Conservation (phyloP, 352 stramenopile genomes). For the Globisporangium mamillatum region DNA sequence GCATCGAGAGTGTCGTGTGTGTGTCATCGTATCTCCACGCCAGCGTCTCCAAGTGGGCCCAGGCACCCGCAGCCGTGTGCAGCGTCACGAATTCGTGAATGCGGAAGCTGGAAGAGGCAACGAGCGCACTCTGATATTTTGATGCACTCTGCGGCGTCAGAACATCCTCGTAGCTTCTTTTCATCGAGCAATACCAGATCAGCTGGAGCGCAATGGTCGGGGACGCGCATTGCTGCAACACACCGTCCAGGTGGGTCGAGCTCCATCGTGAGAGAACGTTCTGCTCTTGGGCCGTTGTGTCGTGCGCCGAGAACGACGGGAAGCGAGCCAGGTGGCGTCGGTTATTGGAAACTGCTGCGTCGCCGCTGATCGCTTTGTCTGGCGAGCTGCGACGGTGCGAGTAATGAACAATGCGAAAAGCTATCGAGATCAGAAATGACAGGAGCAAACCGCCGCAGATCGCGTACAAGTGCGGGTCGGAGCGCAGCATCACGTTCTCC, state of each 20-base stretch:
- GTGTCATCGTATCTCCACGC: conserved; percentile 11
- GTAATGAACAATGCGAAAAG: conserved; percentile 26
- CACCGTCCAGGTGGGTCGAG: conserved; percentile 1
- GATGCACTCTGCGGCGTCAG: neutral
- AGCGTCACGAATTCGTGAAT: conserved; percentile 19
- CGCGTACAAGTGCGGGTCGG: conserved; percentile 38
- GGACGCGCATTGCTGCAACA: conserved; percentile 7
- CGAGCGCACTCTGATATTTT: neutral
- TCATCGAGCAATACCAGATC: neutral
- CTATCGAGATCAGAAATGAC: conserved; percentile 24
- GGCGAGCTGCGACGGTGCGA: neutral
- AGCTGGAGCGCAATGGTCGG: conserved; percentile 7
- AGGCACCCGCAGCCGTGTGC: conserved; percentile 13
- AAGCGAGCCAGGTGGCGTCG: neutral
- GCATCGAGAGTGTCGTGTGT: neutral
- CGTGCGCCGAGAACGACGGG: conserved; percentile 4
- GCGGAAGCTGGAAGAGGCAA: neutral
- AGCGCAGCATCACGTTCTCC: conserved; percentile 29
- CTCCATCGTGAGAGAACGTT: conserved; percentile 7
- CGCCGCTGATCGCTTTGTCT: neutral
- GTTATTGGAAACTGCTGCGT: neutral
- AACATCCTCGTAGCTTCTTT: neutral
- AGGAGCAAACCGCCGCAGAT: conserved; percentile 31
- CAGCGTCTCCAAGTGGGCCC: conserved; percentile 16
- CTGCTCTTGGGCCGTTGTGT: neutral